These are phyloP conservation scores for Emericellopsis terricola DNA, from an alignment of 495 filamentous ascomycete genomes.

Conservation along the genomic window DNA sequence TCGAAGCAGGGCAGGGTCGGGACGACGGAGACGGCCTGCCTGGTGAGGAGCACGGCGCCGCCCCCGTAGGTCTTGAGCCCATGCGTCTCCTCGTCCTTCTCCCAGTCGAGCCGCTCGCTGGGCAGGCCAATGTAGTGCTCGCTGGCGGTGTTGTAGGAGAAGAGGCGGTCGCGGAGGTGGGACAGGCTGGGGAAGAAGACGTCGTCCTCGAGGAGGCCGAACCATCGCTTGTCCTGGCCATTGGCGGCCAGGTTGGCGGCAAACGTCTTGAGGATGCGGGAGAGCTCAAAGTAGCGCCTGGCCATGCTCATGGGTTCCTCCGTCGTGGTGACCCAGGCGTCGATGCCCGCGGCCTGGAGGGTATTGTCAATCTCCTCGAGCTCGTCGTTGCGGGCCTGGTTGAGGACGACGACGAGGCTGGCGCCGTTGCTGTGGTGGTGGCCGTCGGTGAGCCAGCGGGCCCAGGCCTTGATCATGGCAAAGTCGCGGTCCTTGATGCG, in stretches of 20 bases:
- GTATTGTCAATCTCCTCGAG: slow-evolving; percentile 11
- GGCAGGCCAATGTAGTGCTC: slow-evolving; percentile 36
- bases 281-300: slow-evolving; percentile 16
- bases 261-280: slow-evolving; percentile 10
- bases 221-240: slow-evolving; percentile 8
- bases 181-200: slow-evolving; percentile 38
- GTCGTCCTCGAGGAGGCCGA: slow-evolving; percentile 20
- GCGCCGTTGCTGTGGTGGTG: slow-evolving; percentile 12
- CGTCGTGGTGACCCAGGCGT: slow-evolving; percentile 11
- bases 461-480: slow-evolving; percentile 14
- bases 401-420: slow-evolving; percentile 30
- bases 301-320: slow-evolving; percentile 10
- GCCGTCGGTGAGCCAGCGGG: slow-evolving; percentile 16
- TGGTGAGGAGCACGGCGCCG: slow-evolving; percentile 39
- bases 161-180: slow-evolving; percentile 26
- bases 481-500: slow-evolving; percentile 28
- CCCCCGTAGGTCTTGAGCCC: slow-evolving; percentile 39
- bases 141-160: slow-evolving; percentile 24
- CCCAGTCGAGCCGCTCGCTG: slow-evolving; percentile 30
- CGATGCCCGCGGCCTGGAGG: slow-evolving; percentile 10
- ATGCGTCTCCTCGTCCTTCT: slow-evolving; percentile 19
- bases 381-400: slow-evolving; percentile 15
- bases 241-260: slow-evolving; percentile 3
- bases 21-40: slow-evolving; percentile 25
- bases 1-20: slow-evolving; percentile 13